Percentiles rank a stretch among this genome's conserved stretches.
These are phyloP conservation scores for Hericium coralloides DNA, from an alignment of 768 basidiomycete genomes.

Conservation along the genomic window DNA sequence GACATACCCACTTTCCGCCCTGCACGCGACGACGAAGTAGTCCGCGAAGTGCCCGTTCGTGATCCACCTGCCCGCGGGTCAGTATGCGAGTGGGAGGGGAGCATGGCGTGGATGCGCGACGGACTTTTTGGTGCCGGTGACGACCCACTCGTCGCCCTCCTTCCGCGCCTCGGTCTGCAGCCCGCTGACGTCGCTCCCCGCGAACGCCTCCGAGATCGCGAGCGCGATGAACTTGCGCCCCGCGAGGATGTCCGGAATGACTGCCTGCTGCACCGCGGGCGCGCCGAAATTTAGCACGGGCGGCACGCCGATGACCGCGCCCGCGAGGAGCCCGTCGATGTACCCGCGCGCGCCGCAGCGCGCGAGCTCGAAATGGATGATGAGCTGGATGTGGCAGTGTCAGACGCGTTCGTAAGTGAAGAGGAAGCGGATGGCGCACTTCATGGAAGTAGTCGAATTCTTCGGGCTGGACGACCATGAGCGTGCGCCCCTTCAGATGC, in stretches of 20 bases:
- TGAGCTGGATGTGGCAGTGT: conserved; percentile 37
- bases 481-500: conserved; percentile 66
- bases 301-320: conserved; percentile 80
- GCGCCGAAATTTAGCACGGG: conserved; percentile 86
- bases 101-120: conserved; percentile 13
- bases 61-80: conserved; percentile 56
- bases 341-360: conserved; percentile 82
- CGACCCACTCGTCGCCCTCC: conserved; percentile 81
- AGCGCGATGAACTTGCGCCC: conserved; percentile 84
- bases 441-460: conserved; percentile 96
- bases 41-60: conserved; percentile 83
- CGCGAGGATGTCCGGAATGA: conserved; percentile 64
- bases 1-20: conserved; percentile 63
- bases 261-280: conserved; percentile 56
- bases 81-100: background rate
- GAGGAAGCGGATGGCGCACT: conserved; percentile 25
- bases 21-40: conserved; percentile 76
- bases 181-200: conserved; percentile 79
- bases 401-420: background rate
- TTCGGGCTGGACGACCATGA: conserved; percentile 69
- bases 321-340: conserved; percentile 78
- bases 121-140: conserved; percentile 91
- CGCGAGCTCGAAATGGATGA: conserved; percentile 74
- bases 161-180: conserved; percentile 78
- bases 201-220: conserved; percentile 92